These are phyloP conservation scores for Microcyclosporella mali DNA, from an alignment of 2,329 filamentous ascomycete species.

Conservation along the genomic window DNA sequence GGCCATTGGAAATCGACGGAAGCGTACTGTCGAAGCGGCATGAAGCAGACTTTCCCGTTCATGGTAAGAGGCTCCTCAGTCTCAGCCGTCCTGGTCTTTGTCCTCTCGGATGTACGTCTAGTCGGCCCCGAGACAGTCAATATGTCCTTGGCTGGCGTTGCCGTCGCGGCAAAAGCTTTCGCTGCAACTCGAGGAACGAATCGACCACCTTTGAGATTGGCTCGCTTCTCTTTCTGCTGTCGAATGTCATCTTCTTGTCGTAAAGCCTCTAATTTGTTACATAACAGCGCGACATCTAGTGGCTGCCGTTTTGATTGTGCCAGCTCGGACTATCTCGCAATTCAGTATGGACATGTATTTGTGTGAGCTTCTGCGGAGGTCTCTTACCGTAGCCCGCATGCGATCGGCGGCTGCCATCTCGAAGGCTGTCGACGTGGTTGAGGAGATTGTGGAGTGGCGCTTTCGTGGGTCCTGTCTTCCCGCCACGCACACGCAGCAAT, in stretches of 20 bases:
- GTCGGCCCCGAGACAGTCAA: not conserved
- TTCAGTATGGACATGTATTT: no score
- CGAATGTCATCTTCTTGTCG: constrained; percentile 16
- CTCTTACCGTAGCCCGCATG: no score
- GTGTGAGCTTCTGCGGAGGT: no score
- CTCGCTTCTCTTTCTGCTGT: constrained; percentile 8
- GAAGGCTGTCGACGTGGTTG: no score
- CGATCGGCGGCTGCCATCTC: no score
- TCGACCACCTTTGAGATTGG: constrained; percentile 6
- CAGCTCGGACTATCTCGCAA: no score
- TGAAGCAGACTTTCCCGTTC: not conserved
- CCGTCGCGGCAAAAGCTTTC: constrained; percentile 13
- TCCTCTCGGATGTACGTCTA: not conserved
- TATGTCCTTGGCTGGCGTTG: constrained; percentile 2
- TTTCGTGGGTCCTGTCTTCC: no score
- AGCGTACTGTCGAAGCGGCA: not conserved
- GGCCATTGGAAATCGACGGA: not conserved
- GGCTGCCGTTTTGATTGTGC: not conserved
- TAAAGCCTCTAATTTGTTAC: constrained; percentile 17
- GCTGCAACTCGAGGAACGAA: constrained; percentile 16
- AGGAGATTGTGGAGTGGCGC: no score
- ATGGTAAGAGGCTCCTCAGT: constrained; percentile 1
- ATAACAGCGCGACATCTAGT: constrained; percentile 15
- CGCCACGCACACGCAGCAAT: no score
- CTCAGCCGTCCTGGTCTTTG: not conserved